These are phyloP conservation scores for Fusarium mundagurra DNA, from an alignment of 2,329 filamentous ascomycete genomes.

Conservation along the genomic window DNA sequence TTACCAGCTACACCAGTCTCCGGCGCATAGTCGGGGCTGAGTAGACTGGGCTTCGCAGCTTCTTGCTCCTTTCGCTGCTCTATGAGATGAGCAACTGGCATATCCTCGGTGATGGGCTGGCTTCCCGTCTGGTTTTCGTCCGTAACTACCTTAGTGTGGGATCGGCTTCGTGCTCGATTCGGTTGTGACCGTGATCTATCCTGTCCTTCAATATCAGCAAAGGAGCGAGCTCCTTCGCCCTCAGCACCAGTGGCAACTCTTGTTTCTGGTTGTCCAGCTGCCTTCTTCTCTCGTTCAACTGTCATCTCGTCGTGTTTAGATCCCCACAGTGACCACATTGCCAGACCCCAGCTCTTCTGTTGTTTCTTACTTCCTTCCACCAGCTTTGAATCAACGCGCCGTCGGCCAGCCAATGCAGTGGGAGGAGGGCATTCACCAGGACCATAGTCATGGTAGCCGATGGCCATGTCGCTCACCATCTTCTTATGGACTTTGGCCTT, in stretches of 20 bases:
- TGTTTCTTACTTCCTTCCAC: conserved; percentile 59
- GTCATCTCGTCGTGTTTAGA: conserved; percentile 87
- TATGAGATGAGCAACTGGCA: conserved; percentile 55
- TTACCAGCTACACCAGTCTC: conserved; percentile 66
- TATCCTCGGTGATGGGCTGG: conserved; percentile 49
- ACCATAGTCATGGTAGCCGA: conserved; percentile 76
- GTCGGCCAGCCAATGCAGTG: conserved; percentile 80
- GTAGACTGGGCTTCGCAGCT: conserved; percentile 53
- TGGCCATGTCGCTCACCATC: conserved; percentile 76
- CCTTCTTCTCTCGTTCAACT: conserved; percentile 67
- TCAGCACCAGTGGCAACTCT: conserved; percentile 51
- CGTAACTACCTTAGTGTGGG: conserved; percentile 57
- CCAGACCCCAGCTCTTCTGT: conserved; percentile 77
- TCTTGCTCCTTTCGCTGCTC: conserved; percentile 54
- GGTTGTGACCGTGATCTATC: conserved; percentile 42
- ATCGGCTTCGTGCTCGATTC: conserved; percentile 50
- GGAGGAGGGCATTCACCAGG: conserved; percentile 82
- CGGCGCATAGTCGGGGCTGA: conserved; percentile 55
- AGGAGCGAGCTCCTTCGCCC: conserved; percentile 55
- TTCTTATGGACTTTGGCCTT: conserved; percentile 78
- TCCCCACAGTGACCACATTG: conserved; percentile 88
- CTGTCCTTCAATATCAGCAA: conserved; percentile 53
- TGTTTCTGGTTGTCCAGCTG: conserved; percentile 50
- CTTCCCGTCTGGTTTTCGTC: conserved; percentile 61
- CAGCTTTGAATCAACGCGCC: conserved; percentile 58